Base-by-base conservation (phyloP, 345 rosid genomes). In the Geranium rotundifolium region DNA sequence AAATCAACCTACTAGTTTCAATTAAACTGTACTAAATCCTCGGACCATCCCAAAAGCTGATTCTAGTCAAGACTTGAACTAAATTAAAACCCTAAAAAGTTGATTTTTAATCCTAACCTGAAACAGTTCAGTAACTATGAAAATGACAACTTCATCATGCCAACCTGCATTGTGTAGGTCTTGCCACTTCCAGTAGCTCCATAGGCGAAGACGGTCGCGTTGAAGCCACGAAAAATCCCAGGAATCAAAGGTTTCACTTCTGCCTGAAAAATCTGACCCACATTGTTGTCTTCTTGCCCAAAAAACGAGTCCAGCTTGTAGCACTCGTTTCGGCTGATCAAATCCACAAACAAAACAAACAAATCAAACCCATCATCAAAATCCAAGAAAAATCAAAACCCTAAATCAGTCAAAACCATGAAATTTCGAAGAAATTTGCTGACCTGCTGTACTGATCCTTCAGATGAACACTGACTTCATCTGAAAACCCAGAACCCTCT, bases 101-200 rank as follows among this genome's bases (percentile, higher is more conserved):
- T 54, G 17, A 16, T 10, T 19, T 54, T 54, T 54, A 16, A 31
- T 31, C 18, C 8, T 54, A 54, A 4, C 16, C 15, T 16, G 57
- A 41, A 3, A 41, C 10, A 12, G 10, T 9, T 41, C 50, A 41
- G 50, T 41, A 41, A 41, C 5, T 12, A 5, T 6, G 10, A 12
- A 41, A 41, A 41, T 5, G 50, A 1, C 14, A 56, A 56, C 29
- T 8, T n/a, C 27, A 17, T 57, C 29, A 57, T 15, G 29, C 29
- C 0, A 67, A 90, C 99, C 97, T 86, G 99, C 99, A 93, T 93
- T 0, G 96, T 84, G 66, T 76, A 93, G 7, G 97, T 93, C 72
- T 93, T 93, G 30, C 96, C 99, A 55, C 96, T 93, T 34, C 97
- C 97, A 3, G 97, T 86, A 50, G 95, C 99, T 30, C 99, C 99